Conservation (phyloP, 495 filamentous ascomycete genomes). For the Trichoderma gamsii region DNA sequence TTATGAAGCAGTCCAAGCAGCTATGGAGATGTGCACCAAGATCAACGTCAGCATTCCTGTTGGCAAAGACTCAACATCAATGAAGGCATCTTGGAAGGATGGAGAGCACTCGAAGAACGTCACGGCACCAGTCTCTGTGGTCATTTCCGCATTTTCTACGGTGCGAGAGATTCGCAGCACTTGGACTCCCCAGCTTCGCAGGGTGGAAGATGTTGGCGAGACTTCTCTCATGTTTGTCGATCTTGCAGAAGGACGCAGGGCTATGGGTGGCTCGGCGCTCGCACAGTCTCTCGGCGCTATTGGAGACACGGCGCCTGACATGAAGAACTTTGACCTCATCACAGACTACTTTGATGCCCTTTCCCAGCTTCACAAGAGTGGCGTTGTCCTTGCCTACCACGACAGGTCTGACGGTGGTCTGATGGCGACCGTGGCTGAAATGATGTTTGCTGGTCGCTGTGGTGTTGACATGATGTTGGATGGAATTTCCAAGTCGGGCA, state of each 20-base stretch:
- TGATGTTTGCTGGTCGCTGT: constrained; percentile 97
- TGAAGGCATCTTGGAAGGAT: constrained; percentile 96
- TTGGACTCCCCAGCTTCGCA: constrained; percentile 86
- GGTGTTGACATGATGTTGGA: constrained; percentile 83
- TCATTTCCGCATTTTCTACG: constrained; percentile 83
- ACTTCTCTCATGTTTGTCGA: constrained; percentile 88
- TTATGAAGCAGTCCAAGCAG: constrained; percentile 90
- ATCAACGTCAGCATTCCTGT: constrained; percentile 90
- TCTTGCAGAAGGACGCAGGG: constrained; percentile 67
- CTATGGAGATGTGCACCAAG: constrained; percentile 73
- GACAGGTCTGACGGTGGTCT: constrained; percentile 91
- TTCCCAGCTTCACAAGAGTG: constrained; percentile 75
- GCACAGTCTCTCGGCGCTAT: constrained; percentile 88
- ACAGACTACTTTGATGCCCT: constrained; percentile 91
- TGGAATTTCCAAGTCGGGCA: constrained; percentile 49
- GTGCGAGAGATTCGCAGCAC: constrained; percentile 75
- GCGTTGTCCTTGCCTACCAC: constrained; percentile 89
- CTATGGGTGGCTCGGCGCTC: constrained; percentile 85
- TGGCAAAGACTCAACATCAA: constrained; percentile 95
- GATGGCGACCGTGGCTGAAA: constrained; percentile 86
- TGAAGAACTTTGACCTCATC: constrained; percentile 72
- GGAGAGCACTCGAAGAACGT: constrained; percentile 68
- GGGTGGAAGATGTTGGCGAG: constrained; percentile 82
- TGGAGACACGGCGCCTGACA: constrained; percentile 76
- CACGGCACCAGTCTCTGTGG: constrained; percentile 81